Conservation (phyloP, 345 rosid species). For the Orychophragmus violaceus region DNA sequence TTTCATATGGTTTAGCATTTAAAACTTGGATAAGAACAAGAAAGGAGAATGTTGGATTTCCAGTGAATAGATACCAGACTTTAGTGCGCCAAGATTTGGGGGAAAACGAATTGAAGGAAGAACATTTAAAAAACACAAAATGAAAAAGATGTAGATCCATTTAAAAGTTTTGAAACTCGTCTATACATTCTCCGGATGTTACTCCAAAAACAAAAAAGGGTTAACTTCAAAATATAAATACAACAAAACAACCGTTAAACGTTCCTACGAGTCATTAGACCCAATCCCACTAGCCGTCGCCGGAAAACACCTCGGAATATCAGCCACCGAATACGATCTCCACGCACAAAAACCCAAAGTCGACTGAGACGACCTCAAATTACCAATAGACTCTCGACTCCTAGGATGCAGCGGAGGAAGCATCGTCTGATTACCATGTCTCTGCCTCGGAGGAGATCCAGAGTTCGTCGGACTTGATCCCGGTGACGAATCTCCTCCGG, state of each 20-base stretch:
- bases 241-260: background rate
- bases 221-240: background rate
- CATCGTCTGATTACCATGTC: background rate
- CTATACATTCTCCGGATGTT: slow-evolving; percentile 20
- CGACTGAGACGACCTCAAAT: slow-evolving; percentile 23
- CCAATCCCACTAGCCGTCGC: slow-evolving; percentile 19
- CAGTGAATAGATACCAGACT: background rate
- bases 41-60: background rate
- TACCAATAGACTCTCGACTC: slow-evolving; percentile 31
- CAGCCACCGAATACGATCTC: slow-evolving; percentile 57
- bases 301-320: slow-evolving; percentile 44
- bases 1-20: background rate
- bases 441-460: slow-evolving; percentile 44
- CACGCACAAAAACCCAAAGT: slow-evolving; percentile 34
- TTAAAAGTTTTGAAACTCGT: background rate
- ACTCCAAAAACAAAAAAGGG: background rate
- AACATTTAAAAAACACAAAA: background rate
- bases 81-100: background rate
- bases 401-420: slow-evolving; percentile 70
- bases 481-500: slow-evolving; percentile 40
- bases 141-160: background rate
- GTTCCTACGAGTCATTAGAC: slow-evolving; percentile 12
- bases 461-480: slow-evolving; percentile 39
- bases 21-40: slow-evolving; percentile 4
- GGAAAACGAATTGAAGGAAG: background rate